Evolutionary conservation across 1,284 basidiomycete species (phyloP).

Genomic region (Ustilago shanxiensis): DNA sequence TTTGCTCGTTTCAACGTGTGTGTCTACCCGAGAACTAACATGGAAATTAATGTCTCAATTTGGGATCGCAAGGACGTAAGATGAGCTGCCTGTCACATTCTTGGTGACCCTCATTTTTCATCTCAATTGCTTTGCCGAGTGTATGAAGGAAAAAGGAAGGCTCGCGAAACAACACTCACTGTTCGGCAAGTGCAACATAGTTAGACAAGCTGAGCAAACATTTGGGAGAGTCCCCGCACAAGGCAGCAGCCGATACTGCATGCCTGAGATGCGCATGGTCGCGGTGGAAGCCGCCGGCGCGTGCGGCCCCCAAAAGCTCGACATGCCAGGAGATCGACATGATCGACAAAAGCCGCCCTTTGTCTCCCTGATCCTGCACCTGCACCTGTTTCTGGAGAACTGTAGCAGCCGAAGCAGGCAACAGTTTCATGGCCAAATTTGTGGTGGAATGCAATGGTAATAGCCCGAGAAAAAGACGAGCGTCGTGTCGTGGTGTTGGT

Average conservation of each 20-base stretch:
- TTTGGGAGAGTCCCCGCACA: too few species aligned
- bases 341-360: slow-evolving; percentile 4
- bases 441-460: background rate
- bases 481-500: background rate
- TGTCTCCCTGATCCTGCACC: background rate
- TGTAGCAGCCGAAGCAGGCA: too few species aligned
- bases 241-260: too few species aligned
- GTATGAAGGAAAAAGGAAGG: background rate
- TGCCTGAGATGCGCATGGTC: too few species aligned
- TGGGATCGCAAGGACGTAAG: slow-evolving; percentile 5
- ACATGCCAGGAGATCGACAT: slow-evolving; percentile 8
- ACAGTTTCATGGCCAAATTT: background rate
- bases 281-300: background rate
- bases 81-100: slow-evolving; percentile 11
- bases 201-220: too few species aligned
- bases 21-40: too few species aligned
- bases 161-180: background rate
- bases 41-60: too few species aligned
- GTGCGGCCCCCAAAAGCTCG: background rate
- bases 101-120: slow-evolving; percentile 7
- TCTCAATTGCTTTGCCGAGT: slow-evolving; percentile 3
- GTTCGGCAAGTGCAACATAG: background rate
- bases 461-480: background rate
- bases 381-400: too few species aligned
- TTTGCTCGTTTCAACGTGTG: too few species aligned